Evolutionary conservation across 306 rosid species (phyloP).

Genomic region (apple (Malus domestica)): DNA sequence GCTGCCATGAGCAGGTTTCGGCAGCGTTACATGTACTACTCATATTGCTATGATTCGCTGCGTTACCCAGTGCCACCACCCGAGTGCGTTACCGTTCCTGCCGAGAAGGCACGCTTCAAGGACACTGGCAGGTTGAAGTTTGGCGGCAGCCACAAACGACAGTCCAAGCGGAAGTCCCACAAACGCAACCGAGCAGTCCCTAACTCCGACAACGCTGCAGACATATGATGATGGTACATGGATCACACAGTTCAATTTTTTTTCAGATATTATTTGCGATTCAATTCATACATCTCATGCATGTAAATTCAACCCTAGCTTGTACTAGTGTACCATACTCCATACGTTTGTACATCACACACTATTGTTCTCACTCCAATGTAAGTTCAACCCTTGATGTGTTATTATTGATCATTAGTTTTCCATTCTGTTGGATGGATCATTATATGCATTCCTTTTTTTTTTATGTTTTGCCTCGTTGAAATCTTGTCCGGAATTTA

Average conservation of each 20-base stretch:
- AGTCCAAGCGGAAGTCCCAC: constrained; percentile 30
- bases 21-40: constrained; percentile 68
- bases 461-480: no score
- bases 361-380: background rate
- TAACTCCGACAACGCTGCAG: background rate
- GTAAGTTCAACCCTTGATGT: background rate
- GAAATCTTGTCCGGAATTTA: no score
- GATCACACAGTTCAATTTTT: background rate
- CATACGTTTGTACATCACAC: background rate
- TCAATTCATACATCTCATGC: background rate
- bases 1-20: constrained; percentile 64
- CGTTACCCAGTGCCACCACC: constrained; percentile 59
- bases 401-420: background rate
- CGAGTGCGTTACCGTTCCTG: constrained; percentile 46
- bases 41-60: constrained; percentile 70
- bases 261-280: background rate
- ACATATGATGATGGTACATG: background rate
- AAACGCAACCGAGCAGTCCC: background rate
- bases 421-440: background rate
- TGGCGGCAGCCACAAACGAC: constrained; percentile 74
- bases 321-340: background rate
- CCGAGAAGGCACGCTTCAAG: constrained; percentile 54
- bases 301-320: background rate
- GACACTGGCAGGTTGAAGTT: constrained; percentile 70
- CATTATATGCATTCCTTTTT: no score